Base-by-base conservation (phyloP, 768 basidiomycete genomes). In the Podaxis carcinomalis region DNA sequence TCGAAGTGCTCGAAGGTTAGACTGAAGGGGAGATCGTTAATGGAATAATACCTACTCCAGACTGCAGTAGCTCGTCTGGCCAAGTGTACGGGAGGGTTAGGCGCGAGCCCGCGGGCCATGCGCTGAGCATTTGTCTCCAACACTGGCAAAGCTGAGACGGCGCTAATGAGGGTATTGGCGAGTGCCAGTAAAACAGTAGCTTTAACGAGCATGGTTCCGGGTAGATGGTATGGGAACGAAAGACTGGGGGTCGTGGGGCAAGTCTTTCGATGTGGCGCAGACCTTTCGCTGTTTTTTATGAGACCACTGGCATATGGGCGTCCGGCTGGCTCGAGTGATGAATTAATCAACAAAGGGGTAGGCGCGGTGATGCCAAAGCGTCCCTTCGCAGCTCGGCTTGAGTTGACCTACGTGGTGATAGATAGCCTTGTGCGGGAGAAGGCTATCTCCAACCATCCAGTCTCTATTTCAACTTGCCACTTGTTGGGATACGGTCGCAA, bases 31-130 rank as follows among this genome's bases (percentile, higher is more conserved):
- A 5, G 23, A 7, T 39, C 4, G 13, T 19, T 5, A 6, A 13
- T 28, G 28, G 19, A 14, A 28, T 52, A 52, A 35, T 4, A 14
- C 27, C 3, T 50, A 58, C 57, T 21, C 35, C 19, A 39, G 11
- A 51, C 49, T 16, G 57, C 19, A 10, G 47, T 51, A 21, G 36
- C 46, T 46, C 68, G 70, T 23, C 74, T 49, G 47, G 57, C 57
- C 13, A 59, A 44, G 14, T 51, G 58, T 5, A 13, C 37, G 6
- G 58, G 77, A 9, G 73, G 74, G 25, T 72, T 68, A 1, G 77
- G 76, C 35, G 78, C 74, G 16, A 81, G 71, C 9, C 79, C 79
- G 52, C 77, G 74, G 32, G 80, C 78, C 60, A 82, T 65, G 40
- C 80, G 74, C 60, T 80, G 73, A 23, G 69, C 77, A 63, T 80